These are phyloP conservation scores for Pseudogymnoascus sp. DNA, from an alignment of 2,329 filamentous ascomycete genomes.

Conservation along the genomic window DNA sequence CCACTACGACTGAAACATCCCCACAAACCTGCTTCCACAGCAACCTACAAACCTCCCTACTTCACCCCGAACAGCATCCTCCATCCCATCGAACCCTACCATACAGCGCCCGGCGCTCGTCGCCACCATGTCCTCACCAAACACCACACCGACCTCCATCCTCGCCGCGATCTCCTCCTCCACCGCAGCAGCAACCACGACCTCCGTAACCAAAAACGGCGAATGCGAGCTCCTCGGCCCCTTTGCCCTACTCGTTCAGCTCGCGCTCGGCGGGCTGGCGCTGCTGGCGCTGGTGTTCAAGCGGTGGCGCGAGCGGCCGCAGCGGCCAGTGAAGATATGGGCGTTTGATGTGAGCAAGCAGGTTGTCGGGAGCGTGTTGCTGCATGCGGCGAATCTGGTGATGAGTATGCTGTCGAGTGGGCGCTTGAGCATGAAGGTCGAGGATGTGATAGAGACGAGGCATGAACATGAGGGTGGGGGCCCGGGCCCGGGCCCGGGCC, in stretches of 20 bases:
- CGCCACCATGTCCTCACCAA: conserved; percentile 17
- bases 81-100: background rate
- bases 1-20: conserved; percentile 1
- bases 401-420: conserved; percentile 95
- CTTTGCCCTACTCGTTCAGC: conserved; percentile 86
- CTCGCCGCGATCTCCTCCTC: conserved; percentile 25
- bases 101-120: background rate
- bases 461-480: conserved; percentile 31
- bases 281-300: conserved; percentile 86
- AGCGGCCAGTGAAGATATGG: conserved; percentile 92
- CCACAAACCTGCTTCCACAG: background rate
- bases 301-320: conserved; percentile 82
- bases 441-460: conserved; percentile 31
- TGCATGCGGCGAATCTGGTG: conserved; percentile 86
- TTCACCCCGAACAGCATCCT: background rate
- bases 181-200: conserved; percentile 24
- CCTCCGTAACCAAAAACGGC: conserved; percentile 39
- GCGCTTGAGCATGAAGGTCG: conserved; percentile 60
- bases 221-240: conserved; percentile 84
- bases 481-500: no score
- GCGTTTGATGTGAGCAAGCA: conserved; percentile 97
- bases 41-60: background rate
- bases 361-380: conserved; percentile 83
- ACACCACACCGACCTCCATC: conserved; percentile 18
- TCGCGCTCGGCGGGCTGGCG: conserved; percentile 73